These are phyloP conservation scores for Claviceps maximensis DNA, from an alignment of 2,329 filamentous ascomycete genomes.

Conservation along the genomic window DNA sequence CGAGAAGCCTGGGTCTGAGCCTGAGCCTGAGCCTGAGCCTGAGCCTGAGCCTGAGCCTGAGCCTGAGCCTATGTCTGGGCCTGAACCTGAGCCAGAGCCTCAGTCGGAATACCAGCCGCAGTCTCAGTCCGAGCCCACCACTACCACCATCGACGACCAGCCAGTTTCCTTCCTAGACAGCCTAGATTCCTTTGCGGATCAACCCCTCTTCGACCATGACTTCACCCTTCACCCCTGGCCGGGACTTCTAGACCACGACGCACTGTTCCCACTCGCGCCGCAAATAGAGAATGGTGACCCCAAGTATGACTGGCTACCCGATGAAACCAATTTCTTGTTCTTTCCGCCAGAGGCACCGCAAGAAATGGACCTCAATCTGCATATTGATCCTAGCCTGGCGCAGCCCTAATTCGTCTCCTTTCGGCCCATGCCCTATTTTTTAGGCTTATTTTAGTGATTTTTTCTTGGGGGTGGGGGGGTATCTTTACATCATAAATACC, in stretches of 20 bases:
- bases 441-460: not conserved
- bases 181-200: conserved; percentile 7
- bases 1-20: conserved; percentile 1
- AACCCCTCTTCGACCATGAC: conserved; percentile 11
- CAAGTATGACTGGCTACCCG: conserved; percentile 30
- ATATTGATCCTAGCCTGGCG: conserved; percentile 21
- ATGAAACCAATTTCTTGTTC: conserved; percentile 30
- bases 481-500: no score
- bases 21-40: not conserved
- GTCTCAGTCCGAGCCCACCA: not conserved
- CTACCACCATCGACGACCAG: conserved; percentile 7
- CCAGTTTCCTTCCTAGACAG: conserved; percentile 13
- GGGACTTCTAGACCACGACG: conserved; percentile 14
- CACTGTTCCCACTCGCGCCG: conserved; percentile 19
- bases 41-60: not conserved
- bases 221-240: conserved; percentile 13
- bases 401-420: not conserved
- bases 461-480: no score
- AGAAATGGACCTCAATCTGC: conserved; percentile 14
- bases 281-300: conserved; percentile 18
- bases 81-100: not conserved
- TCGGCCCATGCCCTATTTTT: not conserved
- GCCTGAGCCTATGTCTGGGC: not conserved
- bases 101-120: not conserved
- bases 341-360: conserved; percentile 18